Conservation (phyloP, 352 stramenopile genomes). For the Saprolegnia diclina region DNA sequence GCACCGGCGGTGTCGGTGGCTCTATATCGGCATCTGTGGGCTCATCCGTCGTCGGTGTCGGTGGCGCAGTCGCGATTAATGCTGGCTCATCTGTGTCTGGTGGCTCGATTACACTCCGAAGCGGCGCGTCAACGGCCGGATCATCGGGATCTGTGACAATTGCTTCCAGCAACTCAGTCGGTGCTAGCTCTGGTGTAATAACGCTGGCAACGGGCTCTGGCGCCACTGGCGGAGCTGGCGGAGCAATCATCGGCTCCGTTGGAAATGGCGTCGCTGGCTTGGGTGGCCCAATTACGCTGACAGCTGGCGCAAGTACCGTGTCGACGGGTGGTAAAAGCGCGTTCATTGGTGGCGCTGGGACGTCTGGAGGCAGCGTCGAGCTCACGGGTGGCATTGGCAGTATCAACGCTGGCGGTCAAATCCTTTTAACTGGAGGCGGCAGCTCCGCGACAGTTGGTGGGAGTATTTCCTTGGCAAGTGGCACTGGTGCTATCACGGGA, state of each 20-base stretch:
- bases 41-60: slow-evolving; percentile 36
- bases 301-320: slow-evolving; percentile 5
- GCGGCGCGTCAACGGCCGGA: slow-evolving; percentile 38
- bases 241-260: neutral
- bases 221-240: neutral
- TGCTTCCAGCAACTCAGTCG: neutral
- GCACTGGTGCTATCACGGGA: slow-evolving; percentile 30
- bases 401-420: slow-evolving; percentile 49
- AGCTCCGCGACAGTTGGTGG: slow-evolving; percentile 30
- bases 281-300: slow-evolving; percentile 27
- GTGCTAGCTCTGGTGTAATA: neutral
- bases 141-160: slow-evolving; percentile 5
- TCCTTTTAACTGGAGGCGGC: slow-evolving; percentile 38
- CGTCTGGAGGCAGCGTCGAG: slow-evolving; percentile 70
- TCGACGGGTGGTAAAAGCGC: slow-evolving; percentile 15
- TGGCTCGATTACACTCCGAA: slow-evolving; percentile 37
- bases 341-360: slow-evolving; percentile 42
- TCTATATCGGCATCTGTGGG: neutral
- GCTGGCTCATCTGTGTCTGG: slow-evolving; percentile 32
- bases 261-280: slow-evolving; percentile 29
- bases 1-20: neutral
- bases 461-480: slow-evolving; percentile 19
- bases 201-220: neutral
- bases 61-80: slow-evolving; percentile 40
- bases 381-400: slow-evolving; percentile 58